Percentiles rank a stretch among this genome's conserved stretches.
Conservation (phyloP, 768 basidiomycete genomes). For the Phaeotremella skinneri region DNA sequence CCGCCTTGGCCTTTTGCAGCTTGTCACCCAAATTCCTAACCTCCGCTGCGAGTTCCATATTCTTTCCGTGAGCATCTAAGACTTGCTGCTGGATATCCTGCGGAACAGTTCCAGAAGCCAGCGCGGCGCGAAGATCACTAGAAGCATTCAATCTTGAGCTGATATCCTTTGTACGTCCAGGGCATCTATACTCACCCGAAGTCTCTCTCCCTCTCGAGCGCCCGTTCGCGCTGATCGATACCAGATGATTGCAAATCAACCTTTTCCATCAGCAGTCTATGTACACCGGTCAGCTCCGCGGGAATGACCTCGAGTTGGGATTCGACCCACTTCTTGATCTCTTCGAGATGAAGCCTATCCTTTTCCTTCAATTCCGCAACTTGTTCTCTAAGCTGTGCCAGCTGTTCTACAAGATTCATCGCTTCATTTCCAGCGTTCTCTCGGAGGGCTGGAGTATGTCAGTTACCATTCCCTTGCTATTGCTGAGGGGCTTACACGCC, state of each 20-base stretch:
- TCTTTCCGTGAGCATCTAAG: conserved; percentile 74
- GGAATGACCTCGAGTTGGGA: background rate
- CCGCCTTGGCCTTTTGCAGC: conserved; percentile 72
- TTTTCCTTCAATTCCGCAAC: conserved; percentile 74
- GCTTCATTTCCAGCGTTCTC: conserved; percentile 90
- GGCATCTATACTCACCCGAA: conserved; percentile 60
- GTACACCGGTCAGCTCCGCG: conserved; percentile 59
- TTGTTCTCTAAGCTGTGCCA: conserved; percentile 63
- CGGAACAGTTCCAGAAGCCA: conserved; percentile 75
- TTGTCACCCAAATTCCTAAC: conserved; percentile 71
- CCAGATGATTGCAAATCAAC: conserved; percentile 83
- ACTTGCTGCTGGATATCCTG: conserved; percentile 76
- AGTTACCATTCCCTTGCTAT: conserved; percentile 2
- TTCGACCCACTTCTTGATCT: conserved; percentile 45
- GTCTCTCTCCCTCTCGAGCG: conserved; percentile 80
- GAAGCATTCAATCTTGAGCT: background rate
- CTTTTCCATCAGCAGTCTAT: conserved; percentile 81
- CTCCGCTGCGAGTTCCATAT: conserved; percentile 67
- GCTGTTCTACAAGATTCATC: conserved; percentile 66
- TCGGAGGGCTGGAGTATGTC: conserved; percentile 57
- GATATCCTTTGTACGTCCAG: too few species aligned
- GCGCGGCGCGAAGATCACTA: conserved; percentile 72
- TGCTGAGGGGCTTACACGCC: conserved; percentile 51
- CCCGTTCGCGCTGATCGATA: conserved; percentile 81
- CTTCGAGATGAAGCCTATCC: conserved; percentile 82